A percentile compares a stretch with the other conserved stretches of the same genome.
Evolutionary conservation across 2,329 filamentous ascomycete species (phyloP).

Genomic region (Chaetomium globosum): DNA sequence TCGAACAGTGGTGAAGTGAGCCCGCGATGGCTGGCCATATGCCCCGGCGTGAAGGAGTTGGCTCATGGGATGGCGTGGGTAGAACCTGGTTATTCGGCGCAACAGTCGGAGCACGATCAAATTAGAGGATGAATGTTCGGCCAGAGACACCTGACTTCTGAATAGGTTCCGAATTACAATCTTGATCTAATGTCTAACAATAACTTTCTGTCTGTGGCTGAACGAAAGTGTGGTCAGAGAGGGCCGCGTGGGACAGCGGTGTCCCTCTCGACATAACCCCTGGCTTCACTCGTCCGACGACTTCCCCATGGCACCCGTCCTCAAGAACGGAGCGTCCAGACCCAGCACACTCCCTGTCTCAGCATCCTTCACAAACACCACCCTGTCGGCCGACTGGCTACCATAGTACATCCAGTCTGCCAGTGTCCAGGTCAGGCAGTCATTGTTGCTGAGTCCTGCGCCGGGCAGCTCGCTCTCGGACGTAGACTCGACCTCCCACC

Average conservation of each 20-base stretch:
- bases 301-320: constrained; percentile 26
- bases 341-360: constrained; percentile 29
- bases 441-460: background rate
- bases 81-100: too few species aligned
- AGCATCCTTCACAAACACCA: constrained; percentile 34
- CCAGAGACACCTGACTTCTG: too few species aligned
- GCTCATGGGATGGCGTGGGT: too few species aligned
- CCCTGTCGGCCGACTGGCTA: constrained; percentile 30
- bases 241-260: background rate
- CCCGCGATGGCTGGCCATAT: too few species aligned
- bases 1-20: too few species aligned
- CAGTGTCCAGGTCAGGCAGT: constrained; percentile 27
- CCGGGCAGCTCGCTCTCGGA: constrained; percentile 2
- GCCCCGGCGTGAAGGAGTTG: too few species aligned
- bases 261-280: background rate
- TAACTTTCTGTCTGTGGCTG: background rate
- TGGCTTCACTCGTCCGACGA: background rate
- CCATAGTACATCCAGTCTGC: constrained; percentile 37
- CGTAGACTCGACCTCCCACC: background rate
- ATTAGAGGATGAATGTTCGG: too few species aligned
- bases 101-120: too few species aligned
- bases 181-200: background rate
- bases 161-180: background rate
- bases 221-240: background rate
- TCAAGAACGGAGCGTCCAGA: constrained; percentile 35